Evolutionary conservation across 768 basidiomycete genomes (phyloP).

Genomic region (Rhizopogon vesiculosus): DNA sequence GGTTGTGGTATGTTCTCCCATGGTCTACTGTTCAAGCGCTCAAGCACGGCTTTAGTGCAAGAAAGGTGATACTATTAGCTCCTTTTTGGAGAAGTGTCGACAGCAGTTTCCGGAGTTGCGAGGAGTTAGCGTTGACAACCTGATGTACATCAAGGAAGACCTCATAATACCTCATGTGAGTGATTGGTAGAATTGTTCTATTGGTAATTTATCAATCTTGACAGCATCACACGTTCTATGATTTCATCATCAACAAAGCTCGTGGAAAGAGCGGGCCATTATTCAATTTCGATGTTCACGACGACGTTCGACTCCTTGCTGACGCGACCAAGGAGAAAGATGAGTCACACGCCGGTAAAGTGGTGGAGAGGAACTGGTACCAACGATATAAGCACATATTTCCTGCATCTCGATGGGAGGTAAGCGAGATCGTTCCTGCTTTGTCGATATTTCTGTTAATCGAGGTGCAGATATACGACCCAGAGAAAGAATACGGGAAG

Average conservation of each 20-base stretch:
- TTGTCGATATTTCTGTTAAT: slow-evolving; percentile 1
- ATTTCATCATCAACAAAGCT: slow-evolving; percentile 97
- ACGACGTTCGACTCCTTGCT: slow-evolving; percentile 90
- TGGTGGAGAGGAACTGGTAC: slow-evolving; percentile 95
- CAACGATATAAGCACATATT: slow-evolving; percentile 97
- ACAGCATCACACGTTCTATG: slow-evolving; percentile 98
- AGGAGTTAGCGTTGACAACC: slow-evolving; percentile 86
- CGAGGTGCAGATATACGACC: slow-evolving; percentile 72
- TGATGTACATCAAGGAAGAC: slow-evolving; percentile 99
- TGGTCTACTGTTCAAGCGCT: background rate
- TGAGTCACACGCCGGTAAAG: slow-evolving; percentile 98
- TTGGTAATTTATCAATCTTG: slow-evolving; percentile 1
- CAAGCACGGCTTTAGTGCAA: slow-evolving; percentile 62
- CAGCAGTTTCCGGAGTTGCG: slow-evolving; percentile 91
- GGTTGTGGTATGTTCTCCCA: slow-evolving; percentile 60
- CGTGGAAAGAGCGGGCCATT: slow-evolving; percentile 97
- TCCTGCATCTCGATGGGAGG: slow-evolving; percentile 96
- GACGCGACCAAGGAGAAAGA: slow-evolving; percentile 98
- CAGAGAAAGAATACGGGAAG: slow-evolving; percentile 89
- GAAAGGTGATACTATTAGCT: slow-evolving; percentile 88
- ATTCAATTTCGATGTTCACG: slow-evolving; percentile 99
- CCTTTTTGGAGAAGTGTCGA: slow-evolving; percentile 90
- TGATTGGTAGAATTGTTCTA: slow-evolving; percentile 1
- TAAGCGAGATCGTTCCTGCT: slow-evolving; percentile 30
- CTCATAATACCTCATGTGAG: slow-evolving; percentile 93